Evolutionary conservation across 805 yeast species (phyloP), one percentile per base, ranked within the genome.

Genomic region (Candida maltosa): DNA sequence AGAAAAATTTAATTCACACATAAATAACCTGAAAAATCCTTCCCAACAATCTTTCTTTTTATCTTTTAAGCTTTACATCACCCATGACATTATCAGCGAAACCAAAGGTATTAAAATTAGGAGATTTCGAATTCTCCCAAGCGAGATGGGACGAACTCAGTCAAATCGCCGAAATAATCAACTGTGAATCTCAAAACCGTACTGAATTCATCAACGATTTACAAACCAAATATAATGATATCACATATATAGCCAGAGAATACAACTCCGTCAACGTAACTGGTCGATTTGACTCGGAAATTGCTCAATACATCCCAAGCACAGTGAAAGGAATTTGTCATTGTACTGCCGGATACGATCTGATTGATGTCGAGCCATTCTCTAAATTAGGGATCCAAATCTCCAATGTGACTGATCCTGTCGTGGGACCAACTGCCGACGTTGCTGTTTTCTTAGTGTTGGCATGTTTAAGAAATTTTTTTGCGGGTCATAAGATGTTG

Each of bases 321-420:
- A 54, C 77, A 0, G 66, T 82, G 5, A 67, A 69, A 40, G 61
- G 74, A n/a, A 61, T 83, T 9, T 63, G 76, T 40, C 86, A 80
- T 54, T 61, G 70, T 41, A 89, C 88, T 37, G 89, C 89, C 0
- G 88, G 85, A 3, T 83, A 83, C 56, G 89, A 83, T 51, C 86
- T 80, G 55, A 64, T 82, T 29, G 84, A 80, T 41, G 70, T 74
- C 4, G 63, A 62, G 15, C 71, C 76, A 12, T 70, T 80, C 41
- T 61, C 70, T 4, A 65, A 61, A 17, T 62, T 69, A 26, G 67
- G 70, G 17, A 76, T 83, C 42, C 87, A 79, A 54, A 68, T 83
- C 11, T 70, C 84, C 31, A 78, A 83, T 54, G 75, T 77, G 15
- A 86, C 89, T 8, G 63, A 61, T 4, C 69, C 81, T 6, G 88